These are phyloP conservation scores for Sporobolomyces phaffii DNA, from an alignment of 768 basidiomycete genomes.

Conservation along the genomic window DNA sequence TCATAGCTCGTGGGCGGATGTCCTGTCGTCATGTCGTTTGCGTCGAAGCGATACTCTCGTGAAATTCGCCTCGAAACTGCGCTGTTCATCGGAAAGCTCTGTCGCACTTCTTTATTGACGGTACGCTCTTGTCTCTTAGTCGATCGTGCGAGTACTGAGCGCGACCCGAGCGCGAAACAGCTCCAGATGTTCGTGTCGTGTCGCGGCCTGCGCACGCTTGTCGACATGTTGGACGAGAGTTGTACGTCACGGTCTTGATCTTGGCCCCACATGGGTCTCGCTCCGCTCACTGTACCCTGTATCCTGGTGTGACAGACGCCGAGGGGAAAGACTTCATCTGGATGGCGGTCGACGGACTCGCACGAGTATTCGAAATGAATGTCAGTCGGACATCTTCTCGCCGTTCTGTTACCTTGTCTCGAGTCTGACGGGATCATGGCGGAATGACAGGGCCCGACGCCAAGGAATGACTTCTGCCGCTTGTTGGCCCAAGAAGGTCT, in stretches of 20 bases:
- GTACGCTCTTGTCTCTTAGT: not conserved
- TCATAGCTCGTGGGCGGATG: slow-evolving; percentile 60
- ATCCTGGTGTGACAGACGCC: slow-evolving; percentile 41
- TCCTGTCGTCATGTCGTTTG: slow-evolving; percentile 92
- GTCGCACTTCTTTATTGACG: slow-evolving; percentile 85
- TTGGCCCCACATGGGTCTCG: no score
- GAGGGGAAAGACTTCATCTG: slow-evolving; percentile 86
- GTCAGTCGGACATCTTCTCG: slow-evolving; percentile 21
- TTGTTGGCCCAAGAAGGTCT: slow-evolving; percentile 97
- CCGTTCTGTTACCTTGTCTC: no score
- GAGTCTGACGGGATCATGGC: no score
- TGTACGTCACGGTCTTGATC: slow-evolving; percentile 50
- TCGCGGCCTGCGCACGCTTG: slow-evolving; percentile 86
- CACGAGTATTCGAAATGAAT: slow-evolving; percentile 82
- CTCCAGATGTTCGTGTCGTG: slow-evolving; percentile 99
- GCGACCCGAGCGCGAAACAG: not conserved
- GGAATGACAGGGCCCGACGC: slow-evolving; percentile 78
- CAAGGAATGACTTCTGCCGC: slow-evolving; percentile 95
- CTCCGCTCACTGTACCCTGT: not conserved
- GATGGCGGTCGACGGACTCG: slow-evolving; percentile 88
- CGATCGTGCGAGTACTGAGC: no score
- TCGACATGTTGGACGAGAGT: slow-evolving; percentile 93
- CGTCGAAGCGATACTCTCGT: slow-evolving; percentile 85
- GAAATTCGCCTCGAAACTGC: slow-evolving; percentile 94
- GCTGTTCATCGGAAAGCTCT: slow-evolving; percentile 83